Evolutionary conservation across 78 protist genomes (phyloP), one percentile per base, ranked within the genome.

Genomic region (slime mould (Dictyostelium discoideum)): DNA sequence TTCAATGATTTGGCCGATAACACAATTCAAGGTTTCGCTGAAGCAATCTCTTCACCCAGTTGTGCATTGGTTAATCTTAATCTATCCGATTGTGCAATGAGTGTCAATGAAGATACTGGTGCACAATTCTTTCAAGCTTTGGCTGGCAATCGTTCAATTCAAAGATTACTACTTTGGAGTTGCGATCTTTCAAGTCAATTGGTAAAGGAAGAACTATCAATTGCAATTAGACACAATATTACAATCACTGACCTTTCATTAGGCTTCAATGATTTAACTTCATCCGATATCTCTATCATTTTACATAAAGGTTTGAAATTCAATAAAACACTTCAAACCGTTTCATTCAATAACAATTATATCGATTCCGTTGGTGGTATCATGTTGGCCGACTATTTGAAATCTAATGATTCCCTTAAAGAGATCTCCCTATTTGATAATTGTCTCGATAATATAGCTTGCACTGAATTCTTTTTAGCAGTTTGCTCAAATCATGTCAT

Each of bases 261-360:
- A 29, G 95, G 95, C 3, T 90, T 81, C 95, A 90, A 90, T 44
- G 81, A 63, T 14, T 77, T 90, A 60, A 37, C 76, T 13, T 82
- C 85, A 1, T 69, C 72, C 32, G 95, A 90, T 60, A 50, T 90
- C 3, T 57, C 81, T 6, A n/a, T 74, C 20, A 24, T 90, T 2
- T 32, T 82, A 2, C 85, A 60, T 3, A 83, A 90, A 14, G 95
- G 95, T 67, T 79, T 90, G 20, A 24, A 54, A 29, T 72, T 81
- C 84, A 90, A 90, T 69, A 90, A 42, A 10, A 90, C 95, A n/a
- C 32, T 90, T 5, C 50, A 50, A 50, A 39, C 39, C 11, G 20
- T 90, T 3, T 48, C 87, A 0, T 85, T 90, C 95, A 90, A 90
- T 29, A 90, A 90, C 40, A 90, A 90, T 42, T 85, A 82, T 26